Evolutionary conservation across 2,329 filamentous ascomycete genomes (phyloP), one percentile per base, ranked within the genome.

Genomic region (Dichotomopilus funicola): DNA sequence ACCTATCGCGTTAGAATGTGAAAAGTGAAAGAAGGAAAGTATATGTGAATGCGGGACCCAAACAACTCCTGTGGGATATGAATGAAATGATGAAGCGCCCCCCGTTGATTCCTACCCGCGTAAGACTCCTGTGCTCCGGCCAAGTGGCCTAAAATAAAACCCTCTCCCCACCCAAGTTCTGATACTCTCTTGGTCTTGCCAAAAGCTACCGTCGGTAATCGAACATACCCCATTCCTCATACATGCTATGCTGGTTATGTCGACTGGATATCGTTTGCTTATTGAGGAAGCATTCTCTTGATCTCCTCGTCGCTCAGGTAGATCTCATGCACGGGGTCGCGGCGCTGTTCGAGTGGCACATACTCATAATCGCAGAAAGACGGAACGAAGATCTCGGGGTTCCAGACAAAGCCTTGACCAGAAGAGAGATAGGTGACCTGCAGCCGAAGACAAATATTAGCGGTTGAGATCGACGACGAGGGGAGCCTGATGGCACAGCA

Each of bases 401-500:
- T 91, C 88, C 88, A 92, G 59, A 85, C 83, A 66, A 90, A 92
- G 55, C 88, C 88, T 71, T 92, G 88, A 66, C 84, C 87, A 5
- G 85, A 86, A 59, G 88, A 85, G 50, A 91, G 82, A 68, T 89
- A 92, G 27, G 87, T 88, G 61, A 91, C 89, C 87, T 90, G 62
- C 52, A 53, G 19, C 19, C 19, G 37, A 6, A 5, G 42, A 40
- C 48, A 33, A 35, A 59, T 34, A 46, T 55, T 42, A 62, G 41
- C 31, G 41, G 43, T 8, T 52, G 19, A 33, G 8, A n/a, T 47
- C 19, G 19, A 27, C 19, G 19, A 27, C 19, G 19, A 27, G 19
- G 19, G 48, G n/a, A 34, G 40, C 13, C 3, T 12, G 38, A 9
- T 6, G 10, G 5, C 36, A 48, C 37, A 51, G 50, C 54, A 58